Percentiles rank a stretch among this genome's conserved stretches.
phyloP scores from a whole-genome alignment of 1,284 basidiomycete genomes.

The Pascua guehoae region DNA sequence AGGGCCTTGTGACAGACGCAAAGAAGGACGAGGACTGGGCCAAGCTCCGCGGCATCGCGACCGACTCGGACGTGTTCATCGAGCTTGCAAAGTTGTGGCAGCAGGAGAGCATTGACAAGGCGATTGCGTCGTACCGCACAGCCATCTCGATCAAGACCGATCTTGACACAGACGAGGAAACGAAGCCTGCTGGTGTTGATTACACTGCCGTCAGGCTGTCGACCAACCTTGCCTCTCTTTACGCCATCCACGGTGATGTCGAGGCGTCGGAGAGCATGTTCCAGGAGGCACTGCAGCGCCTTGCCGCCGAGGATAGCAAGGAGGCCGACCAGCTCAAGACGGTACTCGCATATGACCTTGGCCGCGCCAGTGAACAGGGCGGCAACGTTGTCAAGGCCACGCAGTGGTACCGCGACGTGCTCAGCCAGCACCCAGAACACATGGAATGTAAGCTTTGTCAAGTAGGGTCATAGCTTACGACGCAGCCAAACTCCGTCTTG shows the following conservation, averaged over 20 bases:
- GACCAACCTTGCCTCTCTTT: slow-evolving; percentile 77
- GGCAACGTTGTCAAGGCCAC: slow-evolving; percentile 67
- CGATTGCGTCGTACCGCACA: slow-evolving; percentile 67
- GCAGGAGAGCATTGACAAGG: slow-evolving; percentile 69
- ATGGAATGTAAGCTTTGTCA: slow-evolving; percentile 67
- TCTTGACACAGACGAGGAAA: slow-evolving; percentile 14
- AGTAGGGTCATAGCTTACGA: not conserved
- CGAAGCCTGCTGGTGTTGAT: slow-evolving; percentile 21
- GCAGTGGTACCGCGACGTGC: slow-evolving; percentile 77
- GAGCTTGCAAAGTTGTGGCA: slow-evolving; percentile 86
- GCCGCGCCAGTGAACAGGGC: slow-evolving; percentile 77
- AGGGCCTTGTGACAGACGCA: slow-evolving; percentile 59
- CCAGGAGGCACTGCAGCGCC: slow-evolving; percentile 47
- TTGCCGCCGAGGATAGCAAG: slow-evolving; percentile 53
- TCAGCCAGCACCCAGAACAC: slow-evolving; percentile 85
- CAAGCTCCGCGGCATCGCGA: slow-evolving; percentile 59
- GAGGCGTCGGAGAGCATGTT: slow-evolving; percentile 53
- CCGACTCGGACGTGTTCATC: slow-evolving; percentile 76
- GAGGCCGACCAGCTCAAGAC: slow-evolving; percentile 62
- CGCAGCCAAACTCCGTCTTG: slow-evolving; percentile 82
- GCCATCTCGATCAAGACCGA: slow-evolving; percentile 57
- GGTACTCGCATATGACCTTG: slow-evolving; percentile 82
- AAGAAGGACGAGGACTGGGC: slow-evolving; percentile 41
- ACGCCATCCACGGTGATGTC: slow-evolving; percentile 65
- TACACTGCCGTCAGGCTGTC: slow-evolving; percentile 53